phyloP scores from a whole-genome alignment of 140 eudicot genomes.

The Flaveria floridana region DNA sequence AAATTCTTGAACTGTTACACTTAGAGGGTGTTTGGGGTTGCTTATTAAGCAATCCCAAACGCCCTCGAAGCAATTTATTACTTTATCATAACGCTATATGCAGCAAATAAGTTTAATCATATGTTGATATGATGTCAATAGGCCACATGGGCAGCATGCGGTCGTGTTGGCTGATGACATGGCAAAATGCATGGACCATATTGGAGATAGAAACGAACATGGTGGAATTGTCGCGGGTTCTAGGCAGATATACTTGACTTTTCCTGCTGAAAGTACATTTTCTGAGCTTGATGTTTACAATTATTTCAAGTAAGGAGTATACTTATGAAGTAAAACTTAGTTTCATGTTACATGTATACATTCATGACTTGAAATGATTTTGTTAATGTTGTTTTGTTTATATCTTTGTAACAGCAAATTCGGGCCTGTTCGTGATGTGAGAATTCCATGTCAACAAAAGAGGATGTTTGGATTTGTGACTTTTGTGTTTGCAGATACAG shows the following conservation, averaged over 20 bases:
- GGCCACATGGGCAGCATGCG: constrained; percentile 93
- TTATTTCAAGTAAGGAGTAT: constrained; percentile 58
- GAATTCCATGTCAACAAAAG: constrained; percentile 87
- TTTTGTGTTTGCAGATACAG: constrained; percentile 65
- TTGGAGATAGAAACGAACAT: constrained; percentile 67
- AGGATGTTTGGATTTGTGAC: constrained; percentile 92
- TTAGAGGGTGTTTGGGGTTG: not conserved
- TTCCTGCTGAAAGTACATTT: constrained; percentile 88
- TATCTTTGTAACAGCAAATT: constrained; percentile 41
- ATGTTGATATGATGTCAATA: constrained; percentile 32
- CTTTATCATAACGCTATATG: not conserved
- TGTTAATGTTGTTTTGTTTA: not conserved
- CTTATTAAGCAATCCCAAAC: not conserved
- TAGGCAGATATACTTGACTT: constrained; percentile 79
- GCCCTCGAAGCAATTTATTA: not conserved
- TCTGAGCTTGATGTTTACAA: constrained; percentile 78
- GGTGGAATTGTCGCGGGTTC: constrained; percentile 77
- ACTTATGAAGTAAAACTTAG: not conserved
- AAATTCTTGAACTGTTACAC: not conserved
- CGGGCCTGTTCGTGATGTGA: constrained; percentile 83
- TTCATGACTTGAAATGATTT: not conserved
- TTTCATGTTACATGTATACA: not conserved
- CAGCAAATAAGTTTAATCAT: not conserved
- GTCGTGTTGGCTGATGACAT: constrained; percentile 74
- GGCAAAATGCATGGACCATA: constrained; percentile 57